These are phyloP conservation scores for Allomyces arbusculus DNA, from an alignment of 192 early-diverging fungal genomes.

Conservation along the genomic window DNA sequence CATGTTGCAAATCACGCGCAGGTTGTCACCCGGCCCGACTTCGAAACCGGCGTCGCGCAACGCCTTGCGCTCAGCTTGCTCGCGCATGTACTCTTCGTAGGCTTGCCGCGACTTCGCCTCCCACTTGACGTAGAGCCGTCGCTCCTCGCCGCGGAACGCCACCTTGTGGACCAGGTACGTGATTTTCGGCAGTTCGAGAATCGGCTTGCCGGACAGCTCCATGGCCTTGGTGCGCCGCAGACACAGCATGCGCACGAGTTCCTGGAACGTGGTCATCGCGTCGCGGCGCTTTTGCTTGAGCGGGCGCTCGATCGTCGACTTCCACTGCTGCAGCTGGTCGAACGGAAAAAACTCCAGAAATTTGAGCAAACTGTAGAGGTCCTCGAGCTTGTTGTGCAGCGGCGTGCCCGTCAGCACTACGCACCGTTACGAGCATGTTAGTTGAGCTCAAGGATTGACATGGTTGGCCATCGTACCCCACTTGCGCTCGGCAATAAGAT, in stretches of 20 bases:
- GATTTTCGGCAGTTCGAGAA: not conserved
- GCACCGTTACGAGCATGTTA: too few species aligned
- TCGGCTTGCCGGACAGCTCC: not conserved
- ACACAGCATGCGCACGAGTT: not conserved
- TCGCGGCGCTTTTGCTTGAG: not conserved
- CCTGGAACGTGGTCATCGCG: not conserved
- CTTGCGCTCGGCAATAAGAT: not conserved
- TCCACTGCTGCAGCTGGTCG: not conserved
- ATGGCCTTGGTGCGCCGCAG: slow-evolving; percentile 2
- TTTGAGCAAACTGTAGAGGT: not conserved
- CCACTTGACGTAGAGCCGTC: not conserved
- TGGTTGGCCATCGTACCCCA: too few species aligned
- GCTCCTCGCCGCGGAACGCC: not conserved
- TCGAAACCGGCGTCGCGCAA: not conserved
- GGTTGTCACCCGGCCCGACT: not conserved
- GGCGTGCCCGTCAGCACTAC: too few species aligned
- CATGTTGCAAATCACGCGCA: not conserved
- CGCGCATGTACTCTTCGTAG: not conserved
- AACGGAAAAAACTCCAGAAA: not conserved
- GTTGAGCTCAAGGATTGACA: not conserved
- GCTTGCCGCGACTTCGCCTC: not conserved
- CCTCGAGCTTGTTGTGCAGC: slow-evolving; percentile 1
- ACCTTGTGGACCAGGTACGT: not conserved
- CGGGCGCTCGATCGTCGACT: not conserved
- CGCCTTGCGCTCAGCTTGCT: not conserved